phyloP scores from a whole-genome alignment of 2,329 filamentous ascomycete species.

The Verticillium isaacii region DNA sequence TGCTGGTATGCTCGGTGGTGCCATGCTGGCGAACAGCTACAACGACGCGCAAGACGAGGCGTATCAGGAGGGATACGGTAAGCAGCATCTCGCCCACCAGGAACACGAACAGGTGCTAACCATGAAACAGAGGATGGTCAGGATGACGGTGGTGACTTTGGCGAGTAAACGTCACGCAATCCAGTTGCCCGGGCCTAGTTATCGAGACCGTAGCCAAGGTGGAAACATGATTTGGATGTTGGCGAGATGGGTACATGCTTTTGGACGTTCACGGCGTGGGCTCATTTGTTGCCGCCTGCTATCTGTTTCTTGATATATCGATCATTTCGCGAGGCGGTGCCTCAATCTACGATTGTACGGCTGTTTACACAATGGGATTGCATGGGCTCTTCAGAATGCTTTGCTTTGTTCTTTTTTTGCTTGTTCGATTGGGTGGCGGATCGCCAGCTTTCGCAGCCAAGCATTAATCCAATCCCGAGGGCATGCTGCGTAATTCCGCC shows the following conservation, averaged over 20 bases:
- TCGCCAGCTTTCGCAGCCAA: neutral
- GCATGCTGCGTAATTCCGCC: neutral
- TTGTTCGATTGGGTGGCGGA: neutral
- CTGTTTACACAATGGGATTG: neutral
- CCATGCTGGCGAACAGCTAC: slow-evolving; percentile 64
- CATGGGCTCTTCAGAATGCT: neutral
- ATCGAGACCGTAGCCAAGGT: neutral
- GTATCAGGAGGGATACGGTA: slow-evolving; percentile 38
- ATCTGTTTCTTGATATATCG: neutral
- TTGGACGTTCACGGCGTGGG: neutral
- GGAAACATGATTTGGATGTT: slow-evolving; percentile 1
- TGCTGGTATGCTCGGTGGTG: slow-evolving; percentile 75
- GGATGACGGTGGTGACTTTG: slow-evolving; percentile 30
- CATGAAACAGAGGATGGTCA: slow-evolving; percentile 21
- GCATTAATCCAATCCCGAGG: neutral
- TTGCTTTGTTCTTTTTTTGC: neutral
- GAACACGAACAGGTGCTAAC: neutral
- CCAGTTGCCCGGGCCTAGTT: slow-evolving; percentile 15
- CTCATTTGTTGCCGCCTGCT: neutral
- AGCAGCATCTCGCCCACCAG: neutral
- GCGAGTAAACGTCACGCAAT: neutral
- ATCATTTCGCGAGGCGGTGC: neutral
- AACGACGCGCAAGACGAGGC: slow-evolving; percentile 56
- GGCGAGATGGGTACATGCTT: neutral
- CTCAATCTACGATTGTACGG: neutral